phyloP scores from a whole-genome alignment of 352 stramenopile genomes.

The Phytophthora colocasiae region DNA sequence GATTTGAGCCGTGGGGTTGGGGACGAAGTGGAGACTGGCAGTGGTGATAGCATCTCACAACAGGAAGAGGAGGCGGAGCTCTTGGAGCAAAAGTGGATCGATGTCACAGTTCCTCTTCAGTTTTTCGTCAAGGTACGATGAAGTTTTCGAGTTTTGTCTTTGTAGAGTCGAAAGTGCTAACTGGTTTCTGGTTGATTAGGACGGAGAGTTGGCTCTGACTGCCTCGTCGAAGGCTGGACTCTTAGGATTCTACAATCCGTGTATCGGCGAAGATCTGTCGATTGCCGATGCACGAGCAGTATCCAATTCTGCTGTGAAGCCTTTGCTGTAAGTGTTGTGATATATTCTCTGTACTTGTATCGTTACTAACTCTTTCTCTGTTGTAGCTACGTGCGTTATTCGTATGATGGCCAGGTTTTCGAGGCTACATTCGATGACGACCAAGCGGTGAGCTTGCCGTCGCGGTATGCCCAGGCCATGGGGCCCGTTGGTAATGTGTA shows the following conservation, averaged over 20 bases:
- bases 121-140: conserved; percentile 78
- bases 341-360: not conserved
- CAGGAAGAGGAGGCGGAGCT: conserved; percentile 30
- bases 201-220: conserved; percentile 61
- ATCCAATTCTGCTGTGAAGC: conserved; percentile 30
- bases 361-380: not conserved
- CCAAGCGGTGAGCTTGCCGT: conserved; percentile 75
- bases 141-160: not conserved
- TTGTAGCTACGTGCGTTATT: conserved; percentile 79
- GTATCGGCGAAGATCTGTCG: conserved; percentile 52
- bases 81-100: conserved; percentile 66
- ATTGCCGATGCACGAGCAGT: conserved; percentile 41
- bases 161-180: conserved; percentile 5
- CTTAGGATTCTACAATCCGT: conserved; percentile 87
- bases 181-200: conserved; percentile 32
- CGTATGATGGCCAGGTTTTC: conserved; percentile 75
- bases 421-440: conserved; percentile 85
- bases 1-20: conserved; percentile 35
- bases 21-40: conserved; percentile 26
- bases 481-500: conserved; percentile 68
- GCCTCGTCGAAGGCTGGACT: conserved; percentile 71
- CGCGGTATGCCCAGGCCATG: conserved; percentile 76
- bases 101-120: conserved; percentile 81
- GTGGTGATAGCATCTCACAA: conserved; percentile 17
- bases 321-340: conserved; percentile 62